Conservation (phyloP, 2,329 filamentous ascomycete genomes). For the Trichoderma afroharzianum region DNA sequence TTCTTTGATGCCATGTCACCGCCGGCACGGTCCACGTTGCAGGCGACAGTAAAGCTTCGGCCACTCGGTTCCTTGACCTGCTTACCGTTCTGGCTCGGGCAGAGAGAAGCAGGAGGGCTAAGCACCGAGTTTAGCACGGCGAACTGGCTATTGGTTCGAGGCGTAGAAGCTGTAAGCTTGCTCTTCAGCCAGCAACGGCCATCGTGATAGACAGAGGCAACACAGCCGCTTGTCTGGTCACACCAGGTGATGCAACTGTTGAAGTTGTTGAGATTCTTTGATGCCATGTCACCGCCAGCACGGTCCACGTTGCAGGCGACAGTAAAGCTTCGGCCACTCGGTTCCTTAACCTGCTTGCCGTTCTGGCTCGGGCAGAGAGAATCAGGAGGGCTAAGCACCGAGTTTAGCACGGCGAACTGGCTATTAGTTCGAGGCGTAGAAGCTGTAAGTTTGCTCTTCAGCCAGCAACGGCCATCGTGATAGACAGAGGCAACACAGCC, state of each 20-base stretch:
- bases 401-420: neutral
- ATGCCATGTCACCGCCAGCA: neutral
- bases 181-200: slow-evolving; percentile 3
- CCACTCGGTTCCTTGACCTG: neutral
- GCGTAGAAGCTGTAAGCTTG: too few species aligned
- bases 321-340: neutral
- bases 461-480: neutral
- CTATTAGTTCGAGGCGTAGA: neutral
- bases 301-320: neutral
- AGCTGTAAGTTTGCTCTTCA: neutral
- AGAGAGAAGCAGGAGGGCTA: neutral
- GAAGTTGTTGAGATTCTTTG: neutral
- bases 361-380: neutral
- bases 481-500: neutral
- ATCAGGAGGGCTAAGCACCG: neutral
- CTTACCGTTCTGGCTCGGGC: neutral
- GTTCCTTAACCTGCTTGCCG: neutral
- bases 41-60: neutral
- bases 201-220: neutral
- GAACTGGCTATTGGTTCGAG: too few species aligned
- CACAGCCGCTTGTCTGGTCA: neutral
- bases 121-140: too few species aligned
- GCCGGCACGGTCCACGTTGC: neutral
- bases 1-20: neutral
- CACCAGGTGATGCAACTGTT: neutral